phyloP scores from a whole-genome alignment of 495 filamentous ascomycete genomes.

The Massariosphaeria phaeospora region DNA sequence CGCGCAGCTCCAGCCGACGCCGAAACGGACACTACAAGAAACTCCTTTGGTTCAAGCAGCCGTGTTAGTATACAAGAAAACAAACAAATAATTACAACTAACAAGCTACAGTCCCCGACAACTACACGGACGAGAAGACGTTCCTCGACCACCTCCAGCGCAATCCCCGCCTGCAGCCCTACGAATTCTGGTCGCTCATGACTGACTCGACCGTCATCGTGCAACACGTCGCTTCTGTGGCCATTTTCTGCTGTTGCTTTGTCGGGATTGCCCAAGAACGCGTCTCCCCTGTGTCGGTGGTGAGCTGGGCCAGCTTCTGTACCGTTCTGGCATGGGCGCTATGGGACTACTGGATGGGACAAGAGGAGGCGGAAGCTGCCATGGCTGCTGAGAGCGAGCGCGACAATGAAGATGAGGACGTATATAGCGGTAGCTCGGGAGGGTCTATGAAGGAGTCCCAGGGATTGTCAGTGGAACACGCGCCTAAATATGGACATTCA shows the following conservation, averaged over 20 bases:
- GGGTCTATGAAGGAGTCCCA: constrained; percentile 15
- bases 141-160: constrained; percentile 95
- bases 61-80: constrained; percentile 66
- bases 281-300: constrained; percentile 79
- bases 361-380: constrained; percentile 42
- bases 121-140: constrained; percentile 93
- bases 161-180: constrained; percentile 88
- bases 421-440: constrained; percentile 13
- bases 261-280: constrained; percentile 80
- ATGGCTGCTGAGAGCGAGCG: constrained; percentile 23
- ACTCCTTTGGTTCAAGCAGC: constrained; percentile 94
- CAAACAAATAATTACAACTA: too few species aligned
- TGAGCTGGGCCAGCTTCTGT: constrained; percentile 72
- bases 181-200: constrained; percentile 96
- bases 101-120: constrained; percentile 76
- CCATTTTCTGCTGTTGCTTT: constrained; percentile 91
- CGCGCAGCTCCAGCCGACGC: constrained; percentile 55
- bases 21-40: constrained; percentile 81
- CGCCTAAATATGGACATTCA: constrained; percentile 8
- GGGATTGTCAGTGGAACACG: constrained; percentile 5
- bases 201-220: constrained; percentile 95
- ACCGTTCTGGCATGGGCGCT: constrained; percentile 85
- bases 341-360: constrained; percentile 81
- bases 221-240: constrained; percentile 90
- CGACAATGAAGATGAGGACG: constrained; percentile 12